These are phyloP conservation scores for Malus fusca DNA, from an alignment of 306 rosid species.

Conservation along the genomic window DNA sequence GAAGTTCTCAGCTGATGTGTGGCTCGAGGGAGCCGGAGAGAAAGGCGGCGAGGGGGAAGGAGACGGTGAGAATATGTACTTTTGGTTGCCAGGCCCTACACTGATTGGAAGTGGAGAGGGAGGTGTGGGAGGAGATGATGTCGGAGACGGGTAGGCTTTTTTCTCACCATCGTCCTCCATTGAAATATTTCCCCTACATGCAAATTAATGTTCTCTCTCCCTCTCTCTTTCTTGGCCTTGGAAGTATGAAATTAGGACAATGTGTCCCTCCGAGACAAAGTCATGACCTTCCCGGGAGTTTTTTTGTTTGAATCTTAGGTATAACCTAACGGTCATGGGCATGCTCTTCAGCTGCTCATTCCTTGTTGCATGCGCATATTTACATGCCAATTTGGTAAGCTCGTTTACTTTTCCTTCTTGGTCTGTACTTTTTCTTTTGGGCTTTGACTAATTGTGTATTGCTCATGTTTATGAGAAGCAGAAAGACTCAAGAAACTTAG, in stretches of 20 bases:
- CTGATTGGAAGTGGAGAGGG: constrained; percentile 78
- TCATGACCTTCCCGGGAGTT: constrained; percentile 23
- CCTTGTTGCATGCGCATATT: neutral
- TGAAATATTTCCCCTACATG: constrained; percentile 1
- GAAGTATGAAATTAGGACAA: neutral
- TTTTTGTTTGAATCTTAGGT: constrained; percentile 24
- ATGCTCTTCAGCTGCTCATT: neutral
- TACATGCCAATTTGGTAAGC: neutral
- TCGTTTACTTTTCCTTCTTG: neutral
- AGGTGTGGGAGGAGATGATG: constrained; percentile 82
- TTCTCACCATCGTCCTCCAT: constrained; percentile 23
- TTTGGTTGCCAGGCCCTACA: constrained; percentile 52
- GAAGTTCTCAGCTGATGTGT: constrained; percentile 42
- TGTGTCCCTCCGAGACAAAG: neutral
- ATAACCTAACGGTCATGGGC: constrained; percentile 49
- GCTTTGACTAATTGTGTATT: neutral
- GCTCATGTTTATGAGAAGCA: neutral
- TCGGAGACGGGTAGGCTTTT: constrained; percentile 29
- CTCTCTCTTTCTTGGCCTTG: neutral
- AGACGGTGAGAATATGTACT: constrained; percentile 52
- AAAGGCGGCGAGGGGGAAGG: constrained; percentile 64
- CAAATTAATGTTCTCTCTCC: neutral
- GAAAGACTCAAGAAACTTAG: too few species aligned
- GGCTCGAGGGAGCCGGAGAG: constrained; percentile 33
- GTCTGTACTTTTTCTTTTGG: neutral